A percentile compares a stretch with the other conserved stretches of the same genome.
These are phyloP conservation scores for Rhizopogon salebrosus DNA, from an alignment of 768 basidiomycete genomes.

Conservation along the genomic window DNA sequence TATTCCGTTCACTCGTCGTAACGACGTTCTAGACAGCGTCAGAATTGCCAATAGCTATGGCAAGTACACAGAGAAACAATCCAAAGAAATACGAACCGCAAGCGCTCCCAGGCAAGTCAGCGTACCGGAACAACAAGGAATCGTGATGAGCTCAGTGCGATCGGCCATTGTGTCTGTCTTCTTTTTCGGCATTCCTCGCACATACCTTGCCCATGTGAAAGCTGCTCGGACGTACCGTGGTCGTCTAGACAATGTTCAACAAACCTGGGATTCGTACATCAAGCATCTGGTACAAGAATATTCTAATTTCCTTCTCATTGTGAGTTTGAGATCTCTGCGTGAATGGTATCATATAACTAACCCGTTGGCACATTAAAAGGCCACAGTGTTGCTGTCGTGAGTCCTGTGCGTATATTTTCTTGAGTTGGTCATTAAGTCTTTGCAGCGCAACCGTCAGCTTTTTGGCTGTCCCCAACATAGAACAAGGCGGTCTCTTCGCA, in stretches of 20 bases:
- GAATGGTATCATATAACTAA: background rate
- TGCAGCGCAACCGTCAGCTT: slow-evolving; percentile 46
- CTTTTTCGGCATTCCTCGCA: slow-evolving; percentile 50
- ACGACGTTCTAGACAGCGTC: slow-evolving; percentile 29
- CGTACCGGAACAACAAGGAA: slow-evolving; percentile 12
- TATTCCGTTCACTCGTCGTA: background rate
- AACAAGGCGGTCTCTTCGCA: slow-evolving; percentile 15
- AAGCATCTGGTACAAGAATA: slow-evolving; percentile 49
- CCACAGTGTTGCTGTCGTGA: slow-evolving; percentile 50
- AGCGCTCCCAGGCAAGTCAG: background rate
- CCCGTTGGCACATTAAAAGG: slow-evolving; percentile 23
- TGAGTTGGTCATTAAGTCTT: background rate
- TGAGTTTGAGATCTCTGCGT: slow-evolving; percentile 22
- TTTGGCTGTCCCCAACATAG: slow-evolving; percentile 38
- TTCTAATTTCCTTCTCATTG: slow-evolving; percentile 51
- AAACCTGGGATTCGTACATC: slow-evolving; percentile 46
- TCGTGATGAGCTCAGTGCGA: slow-evolving; percentile 4
- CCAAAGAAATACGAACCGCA: slow-evolving; percentile 10
- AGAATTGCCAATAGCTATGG: slow-evolving; percentile 43
- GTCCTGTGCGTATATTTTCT: slow-evolving; percentile 9
- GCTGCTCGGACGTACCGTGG: slow-evolving; percentile 44
- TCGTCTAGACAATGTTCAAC: slow-evolving; percentile 41
- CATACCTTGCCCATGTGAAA: slow-evolving; percentile 46
- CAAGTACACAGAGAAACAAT: slow-evolving; percentile 32
- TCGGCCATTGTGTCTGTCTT: slow-evolving; percentile 31